Percentiles rank a stretch among this genome's conserved stretches.
phyloP scores from a whole-genome alignment of 2,329 filamentous ascomycete genomes.

The Cercospora sp. region DNA sequence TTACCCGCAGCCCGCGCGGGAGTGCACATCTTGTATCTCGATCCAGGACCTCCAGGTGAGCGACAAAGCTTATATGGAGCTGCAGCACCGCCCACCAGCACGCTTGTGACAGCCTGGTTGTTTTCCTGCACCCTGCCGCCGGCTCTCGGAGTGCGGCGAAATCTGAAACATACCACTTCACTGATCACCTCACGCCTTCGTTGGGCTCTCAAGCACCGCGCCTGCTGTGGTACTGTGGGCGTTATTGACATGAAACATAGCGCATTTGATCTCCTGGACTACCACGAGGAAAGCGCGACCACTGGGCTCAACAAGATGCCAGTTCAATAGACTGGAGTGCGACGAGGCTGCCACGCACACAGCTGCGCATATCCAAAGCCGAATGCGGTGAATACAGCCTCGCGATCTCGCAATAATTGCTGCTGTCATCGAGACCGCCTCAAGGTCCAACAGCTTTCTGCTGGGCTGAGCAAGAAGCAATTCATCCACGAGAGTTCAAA shows the following conservation, averaged over 20 bases:
- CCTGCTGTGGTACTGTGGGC: neutral
- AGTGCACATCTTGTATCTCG: neutral
- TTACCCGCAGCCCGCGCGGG: neutral
- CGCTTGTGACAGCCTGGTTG: neutral
- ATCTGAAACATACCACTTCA: conserved; percentile 1
- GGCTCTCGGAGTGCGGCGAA: neutral
- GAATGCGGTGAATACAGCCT: neutral
- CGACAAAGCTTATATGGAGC: neutral
- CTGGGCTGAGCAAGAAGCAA: neutral
- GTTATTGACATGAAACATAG: neutral
- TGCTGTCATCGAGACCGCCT: neutral
- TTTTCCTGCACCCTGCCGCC: neutral
- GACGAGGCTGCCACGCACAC: neutral
- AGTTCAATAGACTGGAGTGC: neutral
- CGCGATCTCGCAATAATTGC: neutral
- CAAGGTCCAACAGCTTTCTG: neutral
- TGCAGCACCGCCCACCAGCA: neutral
- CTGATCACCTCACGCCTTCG: neutral
- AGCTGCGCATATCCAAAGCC: neutral
- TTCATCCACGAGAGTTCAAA: neutral
- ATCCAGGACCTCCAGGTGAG: neutral
- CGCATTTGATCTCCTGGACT: neutral
- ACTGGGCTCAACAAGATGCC: neutral
- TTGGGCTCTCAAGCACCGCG: neutral
- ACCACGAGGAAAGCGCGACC: neutral